Evolutionary conservation across 345 rosid species (phyloP).

Genomic region (Eucalyptus albens): DNA sequence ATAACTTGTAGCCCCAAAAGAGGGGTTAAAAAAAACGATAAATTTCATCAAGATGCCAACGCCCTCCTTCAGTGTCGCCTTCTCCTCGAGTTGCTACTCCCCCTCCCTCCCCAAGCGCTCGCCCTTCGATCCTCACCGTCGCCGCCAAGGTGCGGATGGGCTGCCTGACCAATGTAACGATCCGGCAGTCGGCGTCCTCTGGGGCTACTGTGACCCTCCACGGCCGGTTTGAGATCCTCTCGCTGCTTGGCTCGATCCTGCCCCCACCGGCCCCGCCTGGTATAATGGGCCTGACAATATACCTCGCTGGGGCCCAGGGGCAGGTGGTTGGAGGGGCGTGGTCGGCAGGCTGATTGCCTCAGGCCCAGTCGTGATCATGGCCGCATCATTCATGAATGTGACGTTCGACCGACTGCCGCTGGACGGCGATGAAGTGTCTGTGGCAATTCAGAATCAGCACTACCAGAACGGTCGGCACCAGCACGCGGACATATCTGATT

Average conservation of each 20-base stretch:
- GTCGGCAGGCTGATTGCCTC: constrained; percentile 73
- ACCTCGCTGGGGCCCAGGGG: constrained; percentile 82
- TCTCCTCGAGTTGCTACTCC: neutral
- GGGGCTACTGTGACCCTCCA: constrained; percentile 82
- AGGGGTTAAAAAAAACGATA: neutral
- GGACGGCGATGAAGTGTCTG: constrained; percentile 39
- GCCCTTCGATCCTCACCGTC: constrained; percentile 4
- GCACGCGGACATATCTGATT: constrained; percentile 40
- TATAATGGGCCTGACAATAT: constrained; percentile 71
- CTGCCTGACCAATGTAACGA: constrained; percentile 45
- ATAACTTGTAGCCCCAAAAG: neutral
- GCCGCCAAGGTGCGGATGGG: constrained; percentile 7
- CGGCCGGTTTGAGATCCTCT: constrained; percentile 92
- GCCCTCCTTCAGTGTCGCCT: neutral
- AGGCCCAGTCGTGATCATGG: constrained; percentile 87
- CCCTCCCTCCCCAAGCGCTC: constrained; percentile 27
- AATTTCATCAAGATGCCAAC: neutral
- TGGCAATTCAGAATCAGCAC: neutral
- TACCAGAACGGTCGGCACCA: constrained; percentile 42
- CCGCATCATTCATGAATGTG: constrained; percentile 87
- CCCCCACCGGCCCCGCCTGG: constrained; percentile 92
- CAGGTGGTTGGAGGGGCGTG: constrained; percentile 86
- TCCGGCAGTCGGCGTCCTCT: constrained; percentile 68
- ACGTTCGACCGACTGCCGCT: constrained; percentile 79
- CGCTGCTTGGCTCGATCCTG: constrained; percentile 78